Conservation (phyloP, 164 flowering plant species). For the Protea cynaroides region DNA sequence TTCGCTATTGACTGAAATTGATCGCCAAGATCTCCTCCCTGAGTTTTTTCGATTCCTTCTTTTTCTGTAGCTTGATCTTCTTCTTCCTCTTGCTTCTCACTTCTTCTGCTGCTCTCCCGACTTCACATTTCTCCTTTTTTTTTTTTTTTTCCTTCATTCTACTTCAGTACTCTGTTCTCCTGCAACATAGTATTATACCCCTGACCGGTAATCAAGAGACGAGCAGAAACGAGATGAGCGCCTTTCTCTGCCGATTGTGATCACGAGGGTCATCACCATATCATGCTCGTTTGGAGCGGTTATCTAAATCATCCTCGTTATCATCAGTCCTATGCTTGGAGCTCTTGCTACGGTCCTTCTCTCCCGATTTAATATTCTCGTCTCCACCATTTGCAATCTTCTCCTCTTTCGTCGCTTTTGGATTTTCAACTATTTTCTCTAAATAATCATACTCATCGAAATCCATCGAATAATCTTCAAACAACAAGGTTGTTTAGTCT, state of each 20-base stretch:
- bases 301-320: conserved; percentile 30
- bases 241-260: conserved; percentile 39
- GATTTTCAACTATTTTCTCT: conserved; percentile 64
- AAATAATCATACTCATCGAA: conserved; percentile 79
- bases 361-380: conserved; percentile 28
- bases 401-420: conserved; percentile 36
- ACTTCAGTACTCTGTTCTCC: no score
- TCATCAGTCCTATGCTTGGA: conserved; percentile 41
- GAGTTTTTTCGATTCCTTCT: no score
- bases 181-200: no score
- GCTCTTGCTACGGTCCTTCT: conserved; percentile 37
- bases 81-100: no score
- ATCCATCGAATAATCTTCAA: conserved; percentile 37
- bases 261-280: conserved; percentile 41
- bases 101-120: no score
- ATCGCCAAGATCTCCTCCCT: no score
- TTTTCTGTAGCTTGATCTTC: no score
- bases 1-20: no score
- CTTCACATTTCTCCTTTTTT: no score
- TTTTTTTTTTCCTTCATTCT: no score
- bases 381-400: conserved; percentile 43
- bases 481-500: not conserved
- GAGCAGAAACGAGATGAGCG: conserved; percentile 38
- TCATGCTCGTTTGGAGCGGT: conserved; percentile 33
- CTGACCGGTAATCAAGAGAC: conserved; percentile 20